A percentile compares a stretch with the other conserved stretches of the same genome.
Evolutionary conservation across 2,329 filamentous ascomycete species (phyloP).

Genomic region (Myriangium duriaei): DNA sequence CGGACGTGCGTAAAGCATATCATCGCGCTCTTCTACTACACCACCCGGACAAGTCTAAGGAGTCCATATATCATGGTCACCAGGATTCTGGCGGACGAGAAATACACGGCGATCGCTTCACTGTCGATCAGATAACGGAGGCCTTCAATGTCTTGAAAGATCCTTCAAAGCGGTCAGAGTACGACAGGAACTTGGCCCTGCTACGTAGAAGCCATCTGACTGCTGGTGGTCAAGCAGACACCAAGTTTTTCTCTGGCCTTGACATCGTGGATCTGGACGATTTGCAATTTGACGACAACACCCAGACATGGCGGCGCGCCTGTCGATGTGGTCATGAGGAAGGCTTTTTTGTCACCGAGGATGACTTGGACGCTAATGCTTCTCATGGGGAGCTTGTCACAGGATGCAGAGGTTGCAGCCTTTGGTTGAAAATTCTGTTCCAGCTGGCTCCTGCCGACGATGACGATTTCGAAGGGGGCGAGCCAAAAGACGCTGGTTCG

Average conservation of each 20-base stretch:
- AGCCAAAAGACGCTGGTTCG: no score
- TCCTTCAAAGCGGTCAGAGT: conserved; percentile 31
- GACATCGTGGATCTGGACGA: conserved; percentile 49
- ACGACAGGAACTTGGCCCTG: conserved; percentile 32
- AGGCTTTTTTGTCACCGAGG: conserved; percentile 43
- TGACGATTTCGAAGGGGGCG: background rate
- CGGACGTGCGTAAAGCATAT: conserved; percentile 42
- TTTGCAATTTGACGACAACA: conserved; percentile 29
- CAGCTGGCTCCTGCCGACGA: conserved; percentile 30
- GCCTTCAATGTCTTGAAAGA: conserved; percentile 44
- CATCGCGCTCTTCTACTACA: conserved; percentile 42
- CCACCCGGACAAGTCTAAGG: conserved; percentile 44
- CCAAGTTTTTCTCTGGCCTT: conserved; percentile 34
- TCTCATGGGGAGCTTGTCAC: conserved; percentile 44
- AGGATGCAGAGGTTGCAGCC: conserved; percentile 50
- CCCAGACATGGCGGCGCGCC: conserved; percentile 35
- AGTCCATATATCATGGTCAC: background rate
- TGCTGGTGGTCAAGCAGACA: conserved; percentile 13
- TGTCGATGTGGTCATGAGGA: conserved; percentile 48
- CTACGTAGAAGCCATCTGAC: conserved; percentile 23
- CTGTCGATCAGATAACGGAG: conserved; percentile 46
- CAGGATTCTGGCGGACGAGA: background rate
- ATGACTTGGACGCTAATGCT: conserved; percentile 39
- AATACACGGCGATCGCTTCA: conserved; percentile 20
- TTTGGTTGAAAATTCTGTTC: conserved; percentile 51